These are phyloP conservation scores for Deinandra increscens DNA, from an alignment of 129 eudicot genomes.

Conservation along the genomic window DNA sequence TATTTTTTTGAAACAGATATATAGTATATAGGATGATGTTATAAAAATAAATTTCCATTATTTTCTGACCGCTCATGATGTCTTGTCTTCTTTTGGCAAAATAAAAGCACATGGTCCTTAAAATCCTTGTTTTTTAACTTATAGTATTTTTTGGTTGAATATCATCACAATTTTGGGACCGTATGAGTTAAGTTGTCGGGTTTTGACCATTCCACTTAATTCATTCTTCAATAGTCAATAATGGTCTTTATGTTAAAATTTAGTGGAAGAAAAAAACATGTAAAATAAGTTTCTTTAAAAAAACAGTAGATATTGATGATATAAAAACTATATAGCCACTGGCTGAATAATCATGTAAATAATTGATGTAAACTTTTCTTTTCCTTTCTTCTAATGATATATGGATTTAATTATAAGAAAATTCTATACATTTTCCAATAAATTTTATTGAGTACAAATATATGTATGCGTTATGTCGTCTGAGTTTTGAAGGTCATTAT, in stretches of 20 bases:
- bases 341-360: no score
- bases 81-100: constrained; percentile 37
- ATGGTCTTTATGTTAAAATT: not conserved
- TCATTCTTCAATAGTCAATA: not conserved
- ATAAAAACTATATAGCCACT: not conserved
- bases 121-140: constrained; percentile 24
- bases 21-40: not conserved
- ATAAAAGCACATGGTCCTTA: constrained; percentile 30
- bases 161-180: constrained; percentile 36
- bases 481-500: no score
- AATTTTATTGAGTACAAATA: no score
- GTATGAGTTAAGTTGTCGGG: constrained; percentile 32
- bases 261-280: constrained; percentile 1
- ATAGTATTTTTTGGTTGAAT: constrained; percentile 20
- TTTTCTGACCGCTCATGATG: constrained; percentile 19
- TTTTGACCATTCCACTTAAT: constrained; percentile 37
- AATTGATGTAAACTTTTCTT: no score
- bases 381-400: no score
- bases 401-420: no score
- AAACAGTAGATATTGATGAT: not conserved
- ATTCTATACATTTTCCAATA: no score
- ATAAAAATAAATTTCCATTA: not conserved
- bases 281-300: not conserved
- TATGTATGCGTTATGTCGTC: no score
- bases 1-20: no score